Base-by-base conservation (phyloP, 2,329 filamentous ascomycete genomes). In the Fusarium brevicatenulatum region DNA sequence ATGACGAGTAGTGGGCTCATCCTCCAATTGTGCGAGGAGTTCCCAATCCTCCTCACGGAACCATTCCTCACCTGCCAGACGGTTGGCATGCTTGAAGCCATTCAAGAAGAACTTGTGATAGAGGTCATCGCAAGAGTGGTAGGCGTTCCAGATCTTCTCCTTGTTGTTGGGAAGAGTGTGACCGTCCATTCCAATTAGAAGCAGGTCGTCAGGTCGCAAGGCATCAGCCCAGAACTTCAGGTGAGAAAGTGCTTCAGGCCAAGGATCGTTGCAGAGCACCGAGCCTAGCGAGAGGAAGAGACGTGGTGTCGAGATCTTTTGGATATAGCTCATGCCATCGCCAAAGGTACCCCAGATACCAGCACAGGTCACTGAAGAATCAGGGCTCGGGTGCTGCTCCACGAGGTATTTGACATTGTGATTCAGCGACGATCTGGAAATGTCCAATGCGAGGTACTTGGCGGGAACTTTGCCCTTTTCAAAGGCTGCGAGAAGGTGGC, bases 141-240 rank as follows among this genome's bases (percentile, higher is more conserved):
- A 84, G 23, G 83, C 81, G 11, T 69, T 77, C 82, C 82, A 83
- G 44, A 84, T 80, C 68, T 84, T 84, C 15, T 78, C 72, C n/a
- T 71, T 67, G 49, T 82, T 71, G 2, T 74, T 54, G 8, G 78
- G 78, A 30, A 80, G 72, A 36, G 81, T 71, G 62, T 84, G 83
- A 1, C 78, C 83, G 60, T 84, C 83, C 83, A 84, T 84, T 49
- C 83, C 83, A 32, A 83, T 80, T 12, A 84, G 75, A 28, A 84
- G 74, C 30, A 80, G 70, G 52, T 84, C 83, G 6, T 78, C 73
- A 4, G 76, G 70, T 8, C 81, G 81, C 59, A 84, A 76, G 30
- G 77, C 70, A n/a, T 72, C 67, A 15, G 78, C 82, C 83, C 83
- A 84, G 47, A 72, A 76, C 66, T 79, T 80, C 32, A 84, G 75